Evolutionary conservation across 2,329 filamentous ascomycete genomes (phyloP).

Genomic region (Hypocrella siamensis): DNA sequence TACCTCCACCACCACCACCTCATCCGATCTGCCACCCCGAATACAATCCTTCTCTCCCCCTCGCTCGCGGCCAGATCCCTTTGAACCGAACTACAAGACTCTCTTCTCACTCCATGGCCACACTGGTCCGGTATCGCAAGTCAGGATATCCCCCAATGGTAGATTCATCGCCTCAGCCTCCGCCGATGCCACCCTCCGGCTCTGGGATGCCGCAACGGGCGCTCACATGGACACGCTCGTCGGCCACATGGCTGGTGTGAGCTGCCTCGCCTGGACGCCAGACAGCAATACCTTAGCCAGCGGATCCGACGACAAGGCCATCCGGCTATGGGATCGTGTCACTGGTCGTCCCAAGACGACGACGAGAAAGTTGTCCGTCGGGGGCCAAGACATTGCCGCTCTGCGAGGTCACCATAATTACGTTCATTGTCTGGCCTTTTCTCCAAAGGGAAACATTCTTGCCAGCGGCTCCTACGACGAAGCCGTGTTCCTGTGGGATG

Average conservation of each 20-base stretch:
- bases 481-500: constrained; percentile 93
- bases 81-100: constrained; percentile 49
- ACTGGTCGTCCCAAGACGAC: constrained; percentile 39
- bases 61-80: constrained; percentile 26
- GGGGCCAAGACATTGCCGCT: constrained; percentile 30
- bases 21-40: constrained; percentile 16
- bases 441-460: constrained; percentile 95
- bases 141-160: constrained; percentile 83
- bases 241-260: constrained; percentile 85
- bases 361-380: constrained; percentile 20
- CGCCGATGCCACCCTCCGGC: constrained; percentile 78
- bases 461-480: constrained; percentile 94
- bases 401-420: constrained; percentile 90
- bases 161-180: constrained; percentile 80
- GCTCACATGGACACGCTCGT: constrained; percentile 75
- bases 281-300: constrained; percentile 78
- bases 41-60: constrained; percentile 5
- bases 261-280: constrained; percentile 85
- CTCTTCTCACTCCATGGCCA: constrained; percentile 65
- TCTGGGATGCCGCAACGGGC: constrained; percentile 73
- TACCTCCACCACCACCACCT: constrained; percentile 11
- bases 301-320: constrained; percentile 90
- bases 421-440: constrained; percentile 85
- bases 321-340: constrained; percentile 74
- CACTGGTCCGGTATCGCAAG: constrained; percentile 61